Evolutionary conservation across 441 rosid genomes (phyloP), one percentile per base, ranked within the genome.

Genomic region (Mallotus japonicus): DNA sequence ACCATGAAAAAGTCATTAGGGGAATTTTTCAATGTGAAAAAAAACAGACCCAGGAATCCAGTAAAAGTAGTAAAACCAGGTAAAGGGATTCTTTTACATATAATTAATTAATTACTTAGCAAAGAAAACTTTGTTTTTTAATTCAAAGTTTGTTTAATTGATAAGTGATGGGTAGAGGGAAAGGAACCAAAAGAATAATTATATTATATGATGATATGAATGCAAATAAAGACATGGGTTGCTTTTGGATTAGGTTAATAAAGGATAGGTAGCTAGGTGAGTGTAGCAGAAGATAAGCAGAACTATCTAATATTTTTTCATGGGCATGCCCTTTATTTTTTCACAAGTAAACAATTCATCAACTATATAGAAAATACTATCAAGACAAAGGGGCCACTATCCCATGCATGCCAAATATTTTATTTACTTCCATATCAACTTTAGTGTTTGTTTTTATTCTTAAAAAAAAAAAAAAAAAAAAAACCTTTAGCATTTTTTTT

Each of bases 11-110:
- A 67, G 68, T 78, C 51, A 42, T 12, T 24, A 8, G 15, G 6
- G 20, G 47, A 5, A 61, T 17, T 65, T 58, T 51, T 58, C 44
- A 28, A 66, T 15, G 40, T 67, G 50, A 55, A 59, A 50, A 50
- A 79, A 62, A 46, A 73, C 50, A 82, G 67, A 51, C 73, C 86
- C 86, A 53, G 79, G 77, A 82, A 84, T 82, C 86, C 78, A 63
- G 83, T 81, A 73, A 78, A 83, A 73, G 83, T 50, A 71, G 83
- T 59, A 61, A 78, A 73, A 76, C 69, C 55, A 74, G 40, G 40
- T 65, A 66, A 32, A 16, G 40, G 40, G 40, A 37, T 37, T 37
- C 40, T 24, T 46, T 69, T 62, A 12, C 73, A 76, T 57, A 49
- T 37, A 28, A 28, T 28, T 28, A 24, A 24, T 24, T 70, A 47